These are phyloP conservation scores for Maudiozyma serrabonitensis DNA, from an alignment of 805 yeast species.

Conservation along the genomic window DNA sequence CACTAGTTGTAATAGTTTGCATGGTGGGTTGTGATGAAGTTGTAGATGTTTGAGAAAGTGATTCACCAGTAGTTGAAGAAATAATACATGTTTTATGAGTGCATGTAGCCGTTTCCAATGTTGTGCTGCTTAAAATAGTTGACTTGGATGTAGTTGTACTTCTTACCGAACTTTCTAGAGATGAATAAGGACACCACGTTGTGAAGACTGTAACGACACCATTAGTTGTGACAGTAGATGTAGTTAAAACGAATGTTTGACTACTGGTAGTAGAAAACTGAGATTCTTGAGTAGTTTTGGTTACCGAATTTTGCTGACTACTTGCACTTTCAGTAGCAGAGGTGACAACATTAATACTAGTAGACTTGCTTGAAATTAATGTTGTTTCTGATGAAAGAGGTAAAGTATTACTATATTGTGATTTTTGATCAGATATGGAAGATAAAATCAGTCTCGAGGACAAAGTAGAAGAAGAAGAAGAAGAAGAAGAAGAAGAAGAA, in stretches of 20 bases:
- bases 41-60: no score
- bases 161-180: not conserved
- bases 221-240: slow-evolving; percentile 2
- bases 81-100: not conserved
- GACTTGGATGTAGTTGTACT: slow-evolving; percentile 4
- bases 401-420: no score
- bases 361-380: not conserved
- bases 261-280: not conserved
- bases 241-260: not conserved
- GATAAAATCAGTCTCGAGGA: no score
- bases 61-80: no score
- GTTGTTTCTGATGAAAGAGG: no score
- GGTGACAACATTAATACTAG: not conserved
- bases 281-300: no score
- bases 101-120: not conserved
- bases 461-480: no score
- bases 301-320: no score
- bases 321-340: no score
- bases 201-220: slow-evolving; percentile 28
- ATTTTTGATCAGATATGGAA: no score
- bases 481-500: not conserved
- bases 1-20: no score
- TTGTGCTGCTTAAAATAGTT: not conserved
- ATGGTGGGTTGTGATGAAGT: no score
- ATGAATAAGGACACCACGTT: slow-evolving; percentile 31